Evolutionary conservation across 2,329 filamentous ascomycete genomes (phyloP).

Genomic region (Hypoxylon sp.): DNA sequence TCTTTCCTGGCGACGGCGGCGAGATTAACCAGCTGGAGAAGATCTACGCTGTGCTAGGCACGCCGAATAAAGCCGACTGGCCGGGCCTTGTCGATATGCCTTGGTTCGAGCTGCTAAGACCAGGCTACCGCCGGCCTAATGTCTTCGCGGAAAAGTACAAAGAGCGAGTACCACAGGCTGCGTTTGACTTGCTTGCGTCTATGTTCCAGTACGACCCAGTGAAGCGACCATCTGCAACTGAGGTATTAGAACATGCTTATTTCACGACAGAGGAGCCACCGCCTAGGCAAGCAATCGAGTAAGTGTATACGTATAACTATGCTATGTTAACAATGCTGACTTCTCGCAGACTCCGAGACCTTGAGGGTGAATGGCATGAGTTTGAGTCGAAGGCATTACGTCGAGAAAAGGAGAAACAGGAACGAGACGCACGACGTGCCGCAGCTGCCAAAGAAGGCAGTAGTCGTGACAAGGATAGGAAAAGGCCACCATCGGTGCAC

Average conservation of each 20-base stretch:
- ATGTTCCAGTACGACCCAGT: constrained; percentile 94
- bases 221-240: constrained; percentile 83
- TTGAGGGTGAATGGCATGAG: constrained; percentile 98
- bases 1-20: constrained; percentile 95
- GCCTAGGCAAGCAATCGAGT: constrained; percentile 84
- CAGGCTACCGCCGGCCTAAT: constrained; percentile 77
- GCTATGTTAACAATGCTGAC: constrained; percentile 51
- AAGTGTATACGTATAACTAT: constrained; percentile 56
- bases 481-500: constrained; percentile 44
- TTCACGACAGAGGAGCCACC: constrained; percentile 85
- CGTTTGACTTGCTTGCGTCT: constrained; percentile 81
- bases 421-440: constrained; percentile 63
- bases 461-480: constrained; percentile 51
- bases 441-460: constrained; percentile 57
- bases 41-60: constrained; percentile 93
- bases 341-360: constrained; percentile 73
- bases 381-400: constrained; percentile 96
- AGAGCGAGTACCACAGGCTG: constrained; percentile 80
- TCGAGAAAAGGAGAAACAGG: constrained; percentile 83
- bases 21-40: constrained; percentile 97
- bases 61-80: constrained; percentile 87
- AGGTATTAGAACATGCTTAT: constrained; percentile 89
- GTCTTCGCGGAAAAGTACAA: constrained; percentile 87
- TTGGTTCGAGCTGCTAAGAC: constrained; percentile 93
- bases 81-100: constrained; percentile 92